Evolutionary conservation across 192 early-diverging fungal species (phyloP), one percentile per base, ranked within the genome.

Genomic region (Podila epigama): DNA sequence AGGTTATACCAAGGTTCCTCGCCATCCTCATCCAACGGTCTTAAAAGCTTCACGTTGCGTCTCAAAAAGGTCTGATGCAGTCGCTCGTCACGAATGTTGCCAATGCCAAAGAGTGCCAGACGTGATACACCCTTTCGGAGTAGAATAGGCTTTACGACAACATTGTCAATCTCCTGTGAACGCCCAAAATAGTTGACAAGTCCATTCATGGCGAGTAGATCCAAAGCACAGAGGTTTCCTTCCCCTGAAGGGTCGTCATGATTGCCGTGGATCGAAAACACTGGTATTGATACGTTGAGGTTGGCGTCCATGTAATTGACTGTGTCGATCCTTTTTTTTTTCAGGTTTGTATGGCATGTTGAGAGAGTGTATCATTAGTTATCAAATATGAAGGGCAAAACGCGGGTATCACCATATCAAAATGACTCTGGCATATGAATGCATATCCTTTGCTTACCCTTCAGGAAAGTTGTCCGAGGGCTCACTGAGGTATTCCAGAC

Each of bases 241-340:
- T 93, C 86, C 18, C 95, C 96, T 13, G 89, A 85, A 18, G 97
- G 97, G 75, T 97, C 95, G 64, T 98, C 97, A 67, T 98, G 97
- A 81, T 98, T 98, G 0, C 97, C 97, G 71, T 98, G 97, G 55
- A 98, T 98, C 0, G 95, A 92, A 68, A 97, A 98, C 0, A 98
- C 87, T 0, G 97, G 97, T 16, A 95, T 86, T 6, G 85, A 65
- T 8, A 97, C 83, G 63, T 97, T 97, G 13, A 90, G 68, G 66
- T 98, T 96, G 4, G 93, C 90, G 58, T 97, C 94, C 64, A 89
- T 84, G 79, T 94, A 96, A 62, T 97, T 98, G 16, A 92, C 92
- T 11, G 75, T 86, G n/a, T 68, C 68, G 70, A 83, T 62, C 9
- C 60, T 60, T 71, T 48, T 48, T 18, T 9, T 10, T n/a, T n/a